Percentiles rank a stretch among this genome's conserved stretches.
Conservation (phyloP, 1,139 yeast genomes). For the Debaryomyces udenii region DNA sequence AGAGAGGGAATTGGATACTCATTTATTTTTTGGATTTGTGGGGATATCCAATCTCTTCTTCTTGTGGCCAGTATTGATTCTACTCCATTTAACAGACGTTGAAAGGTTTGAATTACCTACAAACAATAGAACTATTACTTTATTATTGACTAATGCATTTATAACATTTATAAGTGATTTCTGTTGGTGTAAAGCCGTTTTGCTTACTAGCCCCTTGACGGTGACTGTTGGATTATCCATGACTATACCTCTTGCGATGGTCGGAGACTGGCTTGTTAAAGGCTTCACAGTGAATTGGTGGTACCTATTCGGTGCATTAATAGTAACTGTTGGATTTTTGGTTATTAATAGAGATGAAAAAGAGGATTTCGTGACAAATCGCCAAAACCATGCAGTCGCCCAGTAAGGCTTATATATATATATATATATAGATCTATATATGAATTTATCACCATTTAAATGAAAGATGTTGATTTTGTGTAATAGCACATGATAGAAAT, state of each 20-base stretch:
- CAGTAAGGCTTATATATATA: not conserved
- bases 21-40: constrained; percentile 90
- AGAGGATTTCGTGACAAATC: constrained; percentile 44
- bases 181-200: constrained; percentile 95
- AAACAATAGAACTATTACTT: constrained; percentile 49
- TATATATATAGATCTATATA: too few species aligned
- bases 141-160: constrained; percentile 66
- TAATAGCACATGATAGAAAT: constrained; percentile 1
- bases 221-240: constrained; percentile 93
- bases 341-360: constrained; percentile 80
- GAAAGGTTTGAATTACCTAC: constrained; percentile 77
- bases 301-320: constrained; percentile 76
- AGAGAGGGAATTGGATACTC: constrained; percentile 79
- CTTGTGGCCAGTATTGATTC: constrained; percentile 81
- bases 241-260: constrained; percentile 92
- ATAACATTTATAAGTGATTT: constrained; percentile 87
- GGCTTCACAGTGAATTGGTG: constrained; percentile 59
- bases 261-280: constrained; percentile 82
- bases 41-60: constrained; percentile 76
- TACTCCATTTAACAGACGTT: constrained; percentile 62
- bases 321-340: constrained; percentile 82
- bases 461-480: not conserved
- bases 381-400: constrained; percentile 14
- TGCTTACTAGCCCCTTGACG: constrained; percentile 88
- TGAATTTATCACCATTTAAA: too few species aligned